Base-by-base conservation (phyloP, 2,329 filamentous ascomycete genomes). In the Alternaria solani region DNA sequence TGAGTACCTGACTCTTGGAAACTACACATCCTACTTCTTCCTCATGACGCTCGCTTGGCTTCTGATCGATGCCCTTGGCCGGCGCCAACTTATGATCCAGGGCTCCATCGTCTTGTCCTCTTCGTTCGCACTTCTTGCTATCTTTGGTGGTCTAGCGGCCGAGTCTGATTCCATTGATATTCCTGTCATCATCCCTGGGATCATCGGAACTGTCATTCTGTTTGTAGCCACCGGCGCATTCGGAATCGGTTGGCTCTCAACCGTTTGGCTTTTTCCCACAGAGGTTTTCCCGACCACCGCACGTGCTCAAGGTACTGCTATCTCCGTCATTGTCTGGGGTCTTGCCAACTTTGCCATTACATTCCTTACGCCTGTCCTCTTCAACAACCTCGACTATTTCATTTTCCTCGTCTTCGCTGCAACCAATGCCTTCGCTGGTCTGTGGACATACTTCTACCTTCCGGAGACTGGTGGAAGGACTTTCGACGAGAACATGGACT, bases 41-140 rank as follows among this genome's bases (percentile, higher is more conserved):
- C 82, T 87, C 64, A 89, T 88, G 87, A 88, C 86, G 0, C 73
- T 86, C 9, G 85, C 86, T 5, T 89, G 86, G 86, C 73, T 87
- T 18, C 78, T 86, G 9, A 87, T 89, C 61, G 85, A 87, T 65
- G 82, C 82, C 1, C 73, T 86, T 2, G 86, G 86, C 8, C 82
- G 86, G 3, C 81, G 86, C 23, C 82, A 81, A 43, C 76, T 87
- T 7, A 81, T 88, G 69, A 69, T 87, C 7, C 82, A 82, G 65
- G 85, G 85, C n/a, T 84, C 83, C 8, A 74, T 77, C 7, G 79
- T 82, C 0, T 74, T 88, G 5, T 81, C 82, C 2, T 60, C 73
- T 9, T 85, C 79, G 54, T 87, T 87, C 68, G 66, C 80, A n/a
- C 74, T 87, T 3, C 78, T 87, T 11, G 80, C 82, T 0, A 49